Percentiles rank a stretch among this genome's conserved stretches.
phyloP scores from a whole-genome alignment of 352 stramenopile genomes.

The Pythium aquatile region DNA sequence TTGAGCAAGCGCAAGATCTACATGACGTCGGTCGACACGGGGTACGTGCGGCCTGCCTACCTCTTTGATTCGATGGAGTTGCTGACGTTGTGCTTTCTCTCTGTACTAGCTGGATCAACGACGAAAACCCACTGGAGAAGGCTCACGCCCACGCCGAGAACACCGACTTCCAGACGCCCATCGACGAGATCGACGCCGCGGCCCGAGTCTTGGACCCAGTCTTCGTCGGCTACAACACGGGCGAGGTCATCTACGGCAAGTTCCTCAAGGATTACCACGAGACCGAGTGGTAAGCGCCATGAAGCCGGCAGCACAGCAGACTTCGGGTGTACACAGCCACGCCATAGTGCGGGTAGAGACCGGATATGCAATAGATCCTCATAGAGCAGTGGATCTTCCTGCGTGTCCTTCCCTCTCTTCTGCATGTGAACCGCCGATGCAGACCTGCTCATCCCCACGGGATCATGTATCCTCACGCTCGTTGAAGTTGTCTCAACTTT shows the following conservation, averaged over 20 bases:
- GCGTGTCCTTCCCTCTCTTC: not conserved
- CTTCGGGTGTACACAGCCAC: not conserved
- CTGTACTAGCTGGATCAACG: constrained; percentile 93
- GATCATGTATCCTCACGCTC: constrained; percentile 5
- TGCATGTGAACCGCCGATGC: constrained; percentile 12
- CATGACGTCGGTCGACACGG: constrained; percentile 98
- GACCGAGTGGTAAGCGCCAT: constrained; percentile 78
- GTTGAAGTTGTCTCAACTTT: constrained; percentile 27
- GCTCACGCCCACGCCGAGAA: constrained; percentile 89
- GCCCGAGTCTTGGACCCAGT: constrained; percentile 95
- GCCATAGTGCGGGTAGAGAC: not conserved
- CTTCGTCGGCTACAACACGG: constrained; percentile 85
- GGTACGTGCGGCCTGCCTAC: constrained; percentile 39
- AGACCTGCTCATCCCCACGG: not conserved
- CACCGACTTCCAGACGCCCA: constrained; percentile 96
- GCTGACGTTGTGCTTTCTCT: constrained; percentile 8
- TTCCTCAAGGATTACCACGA: constrained; percentile 91
- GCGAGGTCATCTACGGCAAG: constrained; percentile 67
- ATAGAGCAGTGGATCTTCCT: constrained; percentile 3
- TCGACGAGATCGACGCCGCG: constrained; percentile 97
- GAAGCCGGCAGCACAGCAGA: not conserved
- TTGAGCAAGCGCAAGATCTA: constrained; percentile 93
- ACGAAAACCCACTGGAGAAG: constrained; percentile 96
- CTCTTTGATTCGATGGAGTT: not conserved
- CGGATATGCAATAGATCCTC: constrained; percentile 5